Conservation (phyloP, 164 flowering plant genomes). For the Tinospora cordifolia region DNA sequence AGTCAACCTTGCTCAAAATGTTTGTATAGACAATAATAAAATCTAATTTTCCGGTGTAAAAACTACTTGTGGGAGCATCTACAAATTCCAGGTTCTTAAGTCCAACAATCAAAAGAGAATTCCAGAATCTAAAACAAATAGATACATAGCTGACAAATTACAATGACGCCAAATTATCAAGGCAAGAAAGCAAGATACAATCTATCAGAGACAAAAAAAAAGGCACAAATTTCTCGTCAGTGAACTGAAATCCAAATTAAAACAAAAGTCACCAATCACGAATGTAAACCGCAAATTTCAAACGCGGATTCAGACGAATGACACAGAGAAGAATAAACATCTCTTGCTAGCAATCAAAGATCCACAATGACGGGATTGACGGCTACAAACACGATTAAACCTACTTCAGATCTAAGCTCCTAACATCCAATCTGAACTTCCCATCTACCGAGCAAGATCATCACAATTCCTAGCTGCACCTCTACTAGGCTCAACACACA, state of each 20-base stretch:
- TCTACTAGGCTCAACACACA: background rate
- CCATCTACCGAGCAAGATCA: background rate
- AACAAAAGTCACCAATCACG: background rate
- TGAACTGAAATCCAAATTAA: too few relatives aligned
- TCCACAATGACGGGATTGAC: background rate
- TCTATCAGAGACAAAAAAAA: too few relatives aligned
- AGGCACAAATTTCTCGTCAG: too few relatives aligned
- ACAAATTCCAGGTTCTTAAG: background rate
- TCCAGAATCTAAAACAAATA: background rate
- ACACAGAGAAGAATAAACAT: background rate
- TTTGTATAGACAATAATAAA: background rate
- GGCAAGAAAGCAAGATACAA: background rate
- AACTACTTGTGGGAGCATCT: background rate
- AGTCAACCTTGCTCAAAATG: background rate
- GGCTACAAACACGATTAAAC: background rate
- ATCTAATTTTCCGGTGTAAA: background rate
- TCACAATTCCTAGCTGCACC: background rate
- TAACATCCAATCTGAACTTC: background rate
- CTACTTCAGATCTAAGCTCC: constrained; percentile 2
- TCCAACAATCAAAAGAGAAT: background rate
- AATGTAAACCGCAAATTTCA: background rate
- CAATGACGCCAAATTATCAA: background rate
- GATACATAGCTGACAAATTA: background rate
- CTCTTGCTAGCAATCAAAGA: background rate
- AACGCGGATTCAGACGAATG: background rate